A percentile compares a stretch with the other conserved stretches of the same genome.
phyloP scores from a whole-genome alignment of 2,329 filamentous ascomycete species.

The Trichoderma afroharzianum region DNA sequence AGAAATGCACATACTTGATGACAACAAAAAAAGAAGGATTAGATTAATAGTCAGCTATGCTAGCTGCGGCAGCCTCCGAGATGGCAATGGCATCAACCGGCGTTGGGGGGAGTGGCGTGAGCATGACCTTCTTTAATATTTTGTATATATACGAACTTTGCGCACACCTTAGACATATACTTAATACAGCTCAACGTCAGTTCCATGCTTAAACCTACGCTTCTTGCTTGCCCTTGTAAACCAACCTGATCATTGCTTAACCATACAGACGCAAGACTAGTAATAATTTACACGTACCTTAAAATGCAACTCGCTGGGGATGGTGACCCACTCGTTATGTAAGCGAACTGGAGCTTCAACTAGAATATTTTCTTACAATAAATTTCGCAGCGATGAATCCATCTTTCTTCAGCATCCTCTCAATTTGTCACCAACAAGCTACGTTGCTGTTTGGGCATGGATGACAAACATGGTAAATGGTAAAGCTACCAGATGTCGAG shows the following conservation, averaged over 20 bases:
- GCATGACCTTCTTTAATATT: conserved; percentile 15
- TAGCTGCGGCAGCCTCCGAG: conserved; percentile 13
- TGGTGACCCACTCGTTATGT: background rate
- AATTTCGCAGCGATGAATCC: background rate
- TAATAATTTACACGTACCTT: background rate
- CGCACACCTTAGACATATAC: conserved; percentile 30
- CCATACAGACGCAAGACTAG: background rate
- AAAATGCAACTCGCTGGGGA: background rate
- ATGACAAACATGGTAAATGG: no score
- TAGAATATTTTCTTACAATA: background rate
- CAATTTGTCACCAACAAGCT: no score
- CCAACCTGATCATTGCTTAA: background rate
- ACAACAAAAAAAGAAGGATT: background rate
- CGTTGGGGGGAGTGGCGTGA: conserved; percentile 18
- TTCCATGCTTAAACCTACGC: conserved; percentile 14
- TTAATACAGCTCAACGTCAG: conserved; percentile 33
- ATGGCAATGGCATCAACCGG: conserved; percentile 17
- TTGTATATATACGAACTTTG: conserved; percentile 17
- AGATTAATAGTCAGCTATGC: conserved; percentile 18
- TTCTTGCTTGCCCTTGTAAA: background rate
- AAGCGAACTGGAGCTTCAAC: background rate
- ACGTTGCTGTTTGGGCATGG: no score
- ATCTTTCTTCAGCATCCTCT: no score
- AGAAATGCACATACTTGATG: background rate
- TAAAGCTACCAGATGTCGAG: background rate